phyloP scores from a whole-genome alignment of 1,284 basidiomycete genomes.

The Peniophora sp. region DNA sequence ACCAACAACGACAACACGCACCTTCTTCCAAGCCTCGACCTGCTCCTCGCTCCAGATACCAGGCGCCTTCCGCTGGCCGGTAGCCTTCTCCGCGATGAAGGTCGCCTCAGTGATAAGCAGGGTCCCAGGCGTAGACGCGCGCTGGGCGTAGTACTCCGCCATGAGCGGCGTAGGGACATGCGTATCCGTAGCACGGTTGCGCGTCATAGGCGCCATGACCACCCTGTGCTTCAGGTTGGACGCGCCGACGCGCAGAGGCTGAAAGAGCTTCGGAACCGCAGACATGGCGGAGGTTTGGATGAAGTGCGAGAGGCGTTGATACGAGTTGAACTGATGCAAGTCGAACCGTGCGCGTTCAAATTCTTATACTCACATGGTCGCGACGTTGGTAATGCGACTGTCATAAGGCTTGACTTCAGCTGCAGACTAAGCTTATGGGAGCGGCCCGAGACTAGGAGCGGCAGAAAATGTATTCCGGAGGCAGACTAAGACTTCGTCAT shows the following conservation, averaged over 20 bases:
- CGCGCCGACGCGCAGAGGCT: constrained; percentile 33
- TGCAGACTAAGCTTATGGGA: too few relatives aligned
- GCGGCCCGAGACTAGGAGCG: too few relatives aligned
- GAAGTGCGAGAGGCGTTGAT: neutral
- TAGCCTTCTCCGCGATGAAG: constrained; percentile 30
- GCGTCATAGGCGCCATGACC: constrained; percentile 41
- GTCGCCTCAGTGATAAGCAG: constrained; percentile 43
- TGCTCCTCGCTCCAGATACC: constrained; percentile 37
- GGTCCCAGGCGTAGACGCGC: constrained; percentile 33
- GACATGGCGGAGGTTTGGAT: neutral
- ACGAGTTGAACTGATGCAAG: neutral
- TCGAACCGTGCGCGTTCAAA: too few relatives aligned
- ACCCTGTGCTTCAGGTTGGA: constrained; percentile 34
- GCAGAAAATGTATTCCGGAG: too few relatives aligned
- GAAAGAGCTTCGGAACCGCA: constrained; percentile 26
- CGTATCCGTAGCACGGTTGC: constrained; percentile 22
- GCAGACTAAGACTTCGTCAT: too few relatives aligned
- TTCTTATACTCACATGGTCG: too few relatives aligned
- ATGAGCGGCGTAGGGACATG: constrained; percentile 22
- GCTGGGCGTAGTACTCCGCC: constrained; percentile 39
- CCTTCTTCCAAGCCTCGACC: constrained; percentile 37
- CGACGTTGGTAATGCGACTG: too few relatives aligned
- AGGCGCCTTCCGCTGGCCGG: constrained; percentile 29
- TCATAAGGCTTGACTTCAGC: too few relatives aligned
- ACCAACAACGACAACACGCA: constrained; percentile 11